phyloP scores from a whole-genome alignment of 2,329 filamentous ascomycete genomes.

The Hypoxylon sp. region DNA sequence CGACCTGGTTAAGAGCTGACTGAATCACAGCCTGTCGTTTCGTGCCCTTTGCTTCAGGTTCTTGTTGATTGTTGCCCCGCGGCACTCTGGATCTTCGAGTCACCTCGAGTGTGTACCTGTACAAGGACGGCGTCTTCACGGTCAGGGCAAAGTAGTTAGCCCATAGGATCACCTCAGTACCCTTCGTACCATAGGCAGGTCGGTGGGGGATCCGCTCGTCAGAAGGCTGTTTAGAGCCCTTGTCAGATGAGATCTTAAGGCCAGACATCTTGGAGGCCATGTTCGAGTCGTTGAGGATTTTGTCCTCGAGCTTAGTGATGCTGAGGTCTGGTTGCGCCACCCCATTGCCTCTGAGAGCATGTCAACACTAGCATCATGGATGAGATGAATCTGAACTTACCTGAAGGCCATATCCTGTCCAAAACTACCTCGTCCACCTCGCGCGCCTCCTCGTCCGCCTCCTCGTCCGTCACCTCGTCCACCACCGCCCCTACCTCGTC shows the following conservation, averaged over 20 bases:
- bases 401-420: conserved; percentile 41
- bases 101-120: conserved; percentile 57
- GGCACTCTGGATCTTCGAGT: conserved; percentile 21
- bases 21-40: conserved; percentile 55
- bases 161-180: conserved; percentile 56
- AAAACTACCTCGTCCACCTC: conserved; percentile 33
- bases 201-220: conserved; percentile 52
- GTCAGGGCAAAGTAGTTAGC: conserved; percentile 62
- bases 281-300: conserved; percentile 47
- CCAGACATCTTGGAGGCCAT: conserved; percentile 48
- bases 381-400: conserved; percentile 38
- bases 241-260: conserved; percentile 40
- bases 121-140: conserved; percentile 49
- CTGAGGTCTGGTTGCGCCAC: conserved; percentile 41
- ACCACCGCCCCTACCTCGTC: conserved; percentile 28
- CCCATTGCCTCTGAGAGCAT: conserved; percentile 19
- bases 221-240: conserved; percentile 9
- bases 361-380: background rate
- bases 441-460: conserved; percentile 34
- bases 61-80: conserved; percentile 17
- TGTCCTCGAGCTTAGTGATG: conserved; percentile 52
- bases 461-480: conserved; percentile 23
- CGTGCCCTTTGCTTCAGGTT: conserved; percentile 50
- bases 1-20: conserved; percentile 49
- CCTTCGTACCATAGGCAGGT: conserved; percentile 58